These are phyloP conservation scores for Holtermanniella nyarrowii DNA, from an alignment of 768 basidiomycete genomes.

Conservation along the genomic window DNA sequence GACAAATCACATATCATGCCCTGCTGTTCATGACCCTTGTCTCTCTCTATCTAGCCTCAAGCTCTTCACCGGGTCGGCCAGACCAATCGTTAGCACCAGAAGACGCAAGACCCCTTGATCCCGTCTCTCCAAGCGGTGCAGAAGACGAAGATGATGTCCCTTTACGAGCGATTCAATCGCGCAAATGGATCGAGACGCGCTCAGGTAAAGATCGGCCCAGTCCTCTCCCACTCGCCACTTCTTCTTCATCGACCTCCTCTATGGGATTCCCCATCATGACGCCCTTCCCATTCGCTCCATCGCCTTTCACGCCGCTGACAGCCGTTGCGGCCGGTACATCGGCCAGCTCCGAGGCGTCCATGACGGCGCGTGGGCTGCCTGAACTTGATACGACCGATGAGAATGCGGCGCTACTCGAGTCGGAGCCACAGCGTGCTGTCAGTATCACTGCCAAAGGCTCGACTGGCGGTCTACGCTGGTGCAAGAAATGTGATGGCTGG, in stretches of 20 bases:
- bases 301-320: neutral
- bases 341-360: slow-evolving; percentile 2
- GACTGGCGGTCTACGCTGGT: slow-evolving; percentile 31
- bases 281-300: slow-evolving; percentile 16
- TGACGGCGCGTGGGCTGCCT: neutral
- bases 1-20: slow-evolving; percentile 19
- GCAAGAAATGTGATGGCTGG: slow-evolving; percentile 33
- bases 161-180: slow-evolving; percentile 12
- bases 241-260: neutral
- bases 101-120: neutral
- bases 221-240: slow-evolving; percentile 15
- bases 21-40: slow-evolving; percentile 23
- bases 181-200: slow-evolving; percentile 14
- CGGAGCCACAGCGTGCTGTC: neutral
- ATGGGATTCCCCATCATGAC: slow-evolving; percentile 4
- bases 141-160: slow-evolving; percentile 22
- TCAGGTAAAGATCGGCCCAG: slow-evolving; percentile 20
- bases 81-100: slow-evolving; percentile 17
- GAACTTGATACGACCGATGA: neutral
- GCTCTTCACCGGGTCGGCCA: slow-evolving; percentile 19
- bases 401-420: neutral
- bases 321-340: neutral
- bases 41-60: slow-evolving; percentile 23
- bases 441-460: slow-evolving; percentile 25
- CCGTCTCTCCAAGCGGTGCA: neutral